Percentiles rank a stretch among this genome's conserved stretches.
phyloP scores from a whole-genome alignment of 73 alveolate species.

The Blepharisma stoltei region DNA sequence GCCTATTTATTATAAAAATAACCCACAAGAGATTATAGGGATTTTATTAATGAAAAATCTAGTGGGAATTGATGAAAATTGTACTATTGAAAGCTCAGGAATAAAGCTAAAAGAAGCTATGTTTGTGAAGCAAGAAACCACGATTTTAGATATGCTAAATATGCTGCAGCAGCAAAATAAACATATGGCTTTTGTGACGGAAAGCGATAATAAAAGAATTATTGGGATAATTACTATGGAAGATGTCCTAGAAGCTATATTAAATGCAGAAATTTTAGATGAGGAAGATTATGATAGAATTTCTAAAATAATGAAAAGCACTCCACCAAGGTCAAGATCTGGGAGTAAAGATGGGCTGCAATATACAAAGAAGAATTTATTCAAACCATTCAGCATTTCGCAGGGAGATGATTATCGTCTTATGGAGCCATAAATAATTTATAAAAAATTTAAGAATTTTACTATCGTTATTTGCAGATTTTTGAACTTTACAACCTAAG shows the following conservation, averaged over 20 bases:
- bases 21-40: not conserved
- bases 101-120: constrained; percentile 4
- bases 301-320: not conserved
- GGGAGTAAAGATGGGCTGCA: too few relatives aligned
- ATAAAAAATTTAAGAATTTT: too few relatives aligned
- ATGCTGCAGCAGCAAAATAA: not conserved
- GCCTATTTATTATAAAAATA: not conserved
- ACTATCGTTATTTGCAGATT: too few relatives aligned
- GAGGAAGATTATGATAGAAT: constrained; percentile 31
- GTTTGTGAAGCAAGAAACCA: not conserved
- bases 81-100: constrained; percentile 5
- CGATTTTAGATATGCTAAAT: not conserved
- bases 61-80: not conserved
- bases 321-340: too few relatives aligned
- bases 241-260: constrained; percentile 33
- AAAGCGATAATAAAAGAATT: constrained; percentile 16
- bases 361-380: too few relatives aligned
- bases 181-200: constrained; percentile 20
- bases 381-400: too few relatives aligned
- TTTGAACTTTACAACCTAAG: too few relatives aligned
- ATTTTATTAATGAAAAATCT: constrained; percentile 2
- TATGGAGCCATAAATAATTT: too few relatives aligned
- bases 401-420: too few relatives aligned
- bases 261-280: constrained; percentile 29
- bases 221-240: constrained; percentile 39